A percentile compares a stretch with the other conserved stretches of the same genome.
Evolutionary conservation across 2,329 filamentous ascomycete species (phyloP).

Genomic region (Aureobasidium sp.): DNA sequence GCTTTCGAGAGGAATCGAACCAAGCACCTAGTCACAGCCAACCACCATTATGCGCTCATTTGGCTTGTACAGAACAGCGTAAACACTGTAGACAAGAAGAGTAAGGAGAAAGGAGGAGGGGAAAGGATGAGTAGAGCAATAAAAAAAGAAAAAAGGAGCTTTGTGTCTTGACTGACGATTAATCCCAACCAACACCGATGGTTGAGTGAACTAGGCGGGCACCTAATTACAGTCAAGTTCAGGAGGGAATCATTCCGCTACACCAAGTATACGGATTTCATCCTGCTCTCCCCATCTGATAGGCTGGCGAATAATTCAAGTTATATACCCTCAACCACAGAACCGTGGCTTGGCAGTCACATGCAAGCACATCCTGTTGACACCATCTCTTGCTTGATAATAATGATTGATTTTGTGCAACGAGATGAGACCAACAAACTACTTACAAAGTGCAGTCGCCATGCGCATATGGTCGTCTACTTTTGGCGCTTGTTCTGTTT

Average conservation of each 20-base stretch:
- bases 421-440: background rate
- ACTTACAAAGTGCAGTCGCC: background rate
- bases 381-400: background rate
- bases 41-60: too few relatives aligned
- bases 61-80: too few relatives aligned
- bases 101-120: too few relatives aligned
- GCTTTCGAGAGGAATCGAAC: too few relatives aligned
- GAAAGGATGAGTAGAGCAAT: too few relatives aligned
- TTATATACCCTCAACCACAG: background rate
- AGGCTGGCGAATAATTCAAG: background rate
- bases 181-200: too few relatives aligned
- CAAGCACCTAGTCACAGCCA: too few relatives aligned
- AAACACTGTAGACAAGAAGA: too few relatives aligned
- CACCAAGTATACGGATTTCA: background rate
- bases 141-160: background rate
- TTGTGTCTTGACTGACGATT: background rate
- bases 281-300: background rate
- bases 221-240: too few relatives aligned
- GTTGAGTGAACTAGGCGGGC: too few relatives aligned
- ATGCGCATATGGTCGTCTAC: background rate
- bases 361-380: background rate
- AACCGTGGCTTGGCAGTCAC: background rate
- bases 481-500: background rate
- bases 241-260: background rate
- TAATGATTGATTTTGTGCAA: background rate